Base-by-base conservation (phyloP, 345 rosid genomes). In the Brassica cretica region DNA sequence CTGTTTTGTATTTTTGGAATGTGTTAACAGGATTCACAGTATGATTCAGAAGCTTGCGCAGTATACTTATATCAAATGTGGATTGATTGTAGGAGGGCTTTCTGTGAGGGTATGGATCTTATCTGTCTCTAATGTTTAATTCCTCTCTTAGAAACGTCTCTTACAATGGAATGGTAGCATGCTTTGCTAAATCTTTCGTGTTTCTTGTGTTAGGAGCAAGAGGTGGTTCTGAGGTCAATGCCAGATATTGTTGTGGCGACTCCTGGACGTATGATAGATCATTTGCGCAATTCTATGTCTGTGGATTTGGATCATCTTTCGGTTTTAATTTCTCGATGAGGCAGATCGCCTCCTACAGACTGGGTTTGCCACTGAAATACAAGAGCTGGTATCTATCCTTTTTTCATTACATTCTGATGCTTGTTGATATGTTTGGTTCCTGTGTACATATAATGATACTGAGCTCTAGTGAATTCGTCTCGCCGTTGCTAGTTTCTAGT, bases 231-330 rank as follows among this genome's bases (percentile, higher is more conserved):
- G 83, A 91, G 99, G 80, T 85, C 95, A 14, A 86, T 88, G 91
- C 98, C 99, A 60, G 99, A 95, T 79, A 90, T 95, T 85, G 96
- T 95, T 76, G 98, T 95, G 74, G 99, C 99, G 14, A 91, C 98
- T 76, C 98, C 98, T 69, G 98, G 99, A 30, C 91, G 99, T 63
- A 88, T 95, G 93, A 93, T 95, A 73, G 99, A 95, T 82, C 99
- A 95, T 84, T 85, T 95, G 77, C 90, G 97, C 70, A 95, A 95
- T 86, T 86, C 99, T 35, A 90, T 89, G 93, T 95, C 97, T 4
- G 96, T 95, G 44, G 91, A 88, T 80, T 85, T 93, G 83, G 97
- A 93, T 56, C 96, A 93, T 83, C 94, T 95, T 67, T 94, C 99
- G 16, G 92, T 95, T 80, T 71, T 95, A 66, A 95, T 95, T 95